Evolutionary conservation across 257 asterid species (phyloP).

Genomic region (Capsicum baccatum): DNA sequence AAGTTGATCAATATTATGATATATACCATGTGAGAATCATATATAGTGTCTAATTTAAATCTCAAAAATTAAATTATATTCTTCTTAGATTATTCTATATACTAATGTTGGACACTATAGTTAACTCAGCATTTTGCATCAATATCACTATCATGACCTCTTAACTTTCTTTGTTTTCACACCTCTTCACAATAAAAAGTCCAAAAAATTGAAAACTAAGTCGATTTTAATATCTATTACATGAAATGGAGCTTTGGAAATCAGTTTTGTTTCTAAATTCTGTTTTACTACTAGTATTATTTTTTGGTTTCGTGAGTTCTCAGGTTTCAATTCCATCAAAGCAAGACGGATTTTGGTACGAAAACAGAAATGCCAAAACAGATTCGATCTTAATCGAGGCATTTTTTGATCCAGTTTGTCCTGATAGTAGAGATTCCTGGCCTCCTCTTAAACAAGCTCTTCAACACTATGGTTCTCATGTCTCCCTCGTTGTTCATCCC

Average conservation of each 20-base stretch:
- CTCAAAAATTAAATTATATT: background rate
- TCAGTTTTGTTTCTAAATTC: background rate
- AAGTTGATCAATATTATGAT: background rate
- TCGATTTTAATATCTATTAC: background rate
- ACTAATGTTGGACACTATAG: no score
- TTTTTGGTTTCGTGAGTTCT: constrained; percentile 25
- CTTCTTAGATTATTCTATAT: no score
- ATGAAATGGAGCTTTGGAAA: background rate
- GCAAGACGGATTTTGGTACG: constrained; percentile 80
- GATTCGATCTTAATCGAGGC: constrained; percentile 69
- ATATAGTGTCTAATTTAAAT: background rate
- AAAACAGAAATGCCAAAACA: constrained; percentile 28
- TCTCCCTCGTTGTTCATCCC: constrained; percentile 58
- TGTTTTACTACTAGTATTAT: background rate
- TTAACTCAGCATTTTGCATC: no score
- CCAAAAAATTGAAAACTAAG: background rate
- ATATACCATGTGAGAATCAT: background rate
- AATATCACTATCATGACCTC: no score
- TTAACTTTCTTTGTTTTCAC: background rate
- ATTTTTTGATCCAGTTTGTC: constrained; percentile 90
- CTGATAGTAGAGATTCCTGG: constrained; percentile 91
- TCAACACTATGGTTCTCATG: constrained; percentile 52
- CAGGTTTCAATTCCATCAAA: constrained; percentile 51
- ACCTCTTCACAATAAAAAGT: background rate
- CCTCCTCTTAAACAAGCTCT: constrained; percentile 68